Conservation (phyloP, 192 early-diverging fungal species). For the Linderina pennispora region DNA sequence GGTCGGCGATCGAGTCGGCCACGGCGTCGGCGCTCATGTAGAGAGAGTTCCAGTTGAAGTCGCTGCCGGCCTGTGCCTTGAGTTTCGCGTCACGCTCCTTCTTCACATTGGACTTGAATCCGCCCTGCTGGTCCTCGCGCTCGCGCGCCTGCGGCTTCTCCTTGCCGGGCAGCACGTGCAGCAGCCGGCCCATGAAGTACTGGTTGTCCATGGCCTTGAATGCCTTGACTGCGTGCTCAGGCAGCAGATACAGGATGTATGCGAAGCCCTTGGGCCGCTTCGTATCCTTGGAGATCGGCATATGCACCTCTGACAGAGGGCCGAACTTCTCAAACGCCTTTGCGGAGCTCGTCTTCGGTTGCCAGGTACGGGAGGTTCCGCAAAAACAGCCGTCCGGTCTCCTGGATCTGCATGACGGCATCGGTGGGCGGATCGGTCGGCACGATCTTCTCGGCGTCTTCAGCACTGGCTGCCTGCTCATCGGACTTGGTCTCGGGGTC, state of each 20-base stretch:
- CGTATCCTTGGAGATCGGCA: slow-evolving; percentile 89
- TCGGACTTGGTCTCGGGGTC: background rate
- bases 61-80: slow-evolving; percentile 69
- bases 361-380: slow-evolving; percentile 89
- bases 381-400: slow-evolving; percentile 93
- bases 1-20: slow-evolving; percentile 91
- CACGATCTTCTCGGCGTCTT: slow-evolving; percentile 1
- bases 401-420: slow-evolving; percentile 62
- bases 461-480: slow-evolving; percentile 2
- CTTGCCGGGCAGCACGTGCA: slow-evolving; percentile 85
- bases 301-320: slow-evolving; percentile 87
- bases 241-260: slow-evolving; percentile 81
- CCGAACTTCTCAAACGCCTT: slow-evolving; percentile 82
- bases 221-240: slow-evolving; percentile 91
- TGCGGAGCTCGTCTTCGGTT: slow-evolving; percentile 80
- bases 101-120: slow-evolving; percentile 64
- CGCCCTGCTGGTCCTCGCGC: slow-evolving; percentile 42
- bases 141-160: slow-evolving; percentile 59
- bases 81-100: slow-evolving; percentile 74
- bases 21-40: slow-evolving; percentile 97
- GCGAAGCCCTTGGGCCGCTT: slow-evolving; percentile 93
- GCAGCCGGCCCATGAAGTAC: slow-evolving; percentile 86
- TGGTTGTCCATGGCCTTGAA: slow-evolving; percentile 73
- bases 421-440: slow-evolving; percentile 12
- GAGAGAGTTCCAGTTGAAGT: slow-evolving; percentile 94